Evolutionary conservation across 2,329 filamentous ascomycete genomes (phyloP).

Genomic region (Beauveria varroae): DNA sequence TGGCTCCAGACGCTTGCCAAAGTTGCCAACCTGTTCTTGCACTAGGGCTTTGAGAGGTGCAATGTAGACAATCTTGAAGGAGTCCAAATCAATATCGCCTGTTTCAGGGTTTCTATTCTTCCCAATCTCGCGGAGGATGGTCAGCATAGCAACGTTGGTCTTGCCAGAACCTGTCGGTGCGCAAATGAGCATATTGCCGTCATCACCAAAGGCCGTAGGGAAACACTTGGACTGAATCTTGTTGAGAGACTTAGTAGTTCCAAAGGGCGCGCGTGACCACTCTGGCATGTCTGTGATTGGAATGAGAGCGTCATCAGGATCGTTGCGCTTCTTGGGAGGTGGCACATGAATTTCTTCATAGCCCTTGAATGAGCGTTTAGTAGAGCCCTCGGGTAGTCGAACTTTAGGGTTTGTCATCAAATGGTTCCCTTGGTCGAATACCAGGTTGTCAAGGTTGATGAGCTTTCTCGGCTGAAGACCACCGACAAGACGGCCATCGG

Average conservation of each 20-base stretch:
- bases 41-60: conserved; percentile 92
- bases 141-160: conserved; percentile 96
- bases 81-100: conserved; percentile 89
- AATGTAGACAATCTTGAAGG: conserved; percentile 98
- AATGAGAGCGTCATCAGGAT: conserved; percentile 72
- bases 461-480: conserved; percentile 79
- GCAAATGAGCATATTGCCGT: conserved; percentile 96
- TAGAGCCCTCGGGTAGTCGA: conserved; percentile 85
- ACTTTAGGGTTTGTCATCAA: conserved; percentile 99
- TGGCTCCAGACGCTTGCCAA: conserved; percentile 81
- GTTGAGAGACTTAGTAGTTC: conserved; percentile 79
- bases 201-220: conserved; percentile 81
- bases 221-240: conserved; percentile 94
- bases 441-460: conserved; percentile 90
- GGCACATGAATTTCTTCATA: conserved; percentile 99
- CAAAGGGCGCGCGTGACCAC: conserved; percentile 84
- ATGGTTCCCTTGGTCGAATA: conserved; percentile 97
- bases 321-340: conserved; percentile 77
- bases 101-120: conserved; percentile 85
- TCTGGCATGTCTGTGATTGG: conserved; percentile 84
- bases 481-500: conserved; percentile 65
- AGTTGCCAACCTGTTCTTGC: conserved; percentile 96
- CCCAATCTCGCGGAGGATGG: conserved; percentile 91
- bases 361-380: conserved; percentile 91
- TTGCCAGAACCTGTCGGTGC: conserved; percentile 96